Evolutionary conservation across 1,139 yeast species (phyloP), one percentile per base, ranked within the genome.

Genomic region (Debaryomyces subglobosus): DNA sequence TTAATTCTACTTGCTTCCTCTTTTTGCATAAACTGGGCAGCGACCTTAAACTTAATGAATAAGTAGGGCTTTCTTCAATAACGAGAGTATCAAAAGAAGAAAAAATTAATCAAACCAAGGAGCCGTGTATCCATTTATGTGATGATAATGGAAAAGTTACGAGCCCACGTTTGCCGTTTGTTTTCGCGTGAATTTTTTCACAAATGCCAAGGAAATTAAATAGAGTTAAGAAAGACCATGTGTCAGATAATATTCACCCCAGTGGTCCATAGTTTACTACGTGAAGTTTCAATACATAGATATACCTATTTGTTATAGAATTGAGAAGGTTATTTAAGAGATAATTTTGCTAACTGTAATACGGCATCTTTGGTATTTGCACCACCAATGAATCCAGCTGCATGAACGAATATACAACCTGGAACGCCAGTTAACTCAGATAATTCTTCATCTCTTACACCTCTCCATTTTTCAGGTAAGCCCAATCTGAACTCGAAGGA

Each of bases 301-400:
- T 12, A 20, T 20, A 35, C 6, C 12, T 20, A 36, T 10, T 20
- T 15, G 20, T 27, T 20, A n/a, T 10, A 25, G 9, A 29, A 9
- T 21, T 35, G 4, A 35, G 12, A 12, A 18, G 9, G 2, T 18
- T 24, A 35, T 13, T 45, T 30, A 10, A 66, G 61, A 27, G 69
- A 57, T 61, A 74, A 68, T 60, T 71, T 73, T n/a, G 98, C 97
- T 68, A 94, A 77, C 60, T 80, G 70, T 49, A 89, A 67, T 15
- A 87, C 98, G 23, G 88, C 88, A 45, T 90, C 97, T 57, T 78
- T 73, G 29, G 96, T 78, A 62, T 84, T 78, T 52, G 95, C 90
- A 46, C 99, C 99, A 33, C 99, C 99, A 64, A 94, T 94, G 70
- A 94, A 94, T 0, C 99, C 99, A 41, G 96, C 89, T 39, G 98